These are phyloP conservation scores for Platismatia glauca DNA, from an alignment of 495 filamentous ascomycete species.

Conservation along the genomic window DNA sequence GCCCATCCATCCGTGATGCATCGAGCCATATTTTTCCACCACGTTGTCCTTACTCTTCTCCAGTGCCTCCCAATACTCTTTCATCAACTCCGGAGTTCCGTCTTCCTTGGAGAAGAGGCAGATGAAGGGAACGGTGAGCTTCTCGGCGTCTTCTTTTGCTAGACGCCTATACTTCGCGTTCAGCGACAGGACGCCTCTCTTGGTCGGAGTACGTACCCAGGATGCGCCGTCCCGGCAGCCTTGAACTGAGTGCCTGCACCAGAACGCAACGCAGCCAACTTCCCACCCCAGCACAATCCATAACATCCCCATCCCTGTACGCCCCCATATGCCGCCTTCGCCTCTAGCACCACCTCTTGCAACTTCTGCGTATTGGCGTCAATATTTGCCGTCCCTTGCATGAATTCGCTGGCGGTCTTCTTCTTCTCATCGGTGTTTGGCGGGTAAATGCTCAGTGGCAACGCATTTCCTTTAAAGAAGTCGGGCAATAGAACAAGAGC, in stretches of 20 bases:
- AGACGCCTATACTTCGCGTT: slow-evolving; percentile 27
- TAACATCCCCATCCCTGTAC: slow-evolving; percentile 36
- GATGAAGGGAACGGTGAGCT: slow-evolving; percentile 44
- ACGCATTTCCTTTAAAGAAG: slow-evolving; percentile 35
- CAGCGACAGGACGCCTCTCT: not conserved
- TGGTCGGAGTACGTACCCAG: slow-evolving; percentile 28
- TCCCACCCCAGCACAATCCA: slow-evolving; percentile 46
- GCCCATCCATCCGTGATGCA: slow-evolving; percentile 58
- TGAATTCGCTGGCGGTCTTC: slow-evolving; percentile 26
- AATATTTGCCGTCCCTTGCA: slow-evolving; percentile 23
- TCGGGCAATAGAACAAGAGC: slow-evolving; percentile 40
- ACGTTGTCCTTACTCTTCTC: slow-evolving; percentile 32
- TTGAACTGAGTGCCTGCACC: slow-evolving; percentile 33
- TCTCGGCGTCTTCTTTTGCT: slow-evolving; percentile 36
- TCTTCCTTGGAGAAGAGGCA: slow-evolving; percentile 47
- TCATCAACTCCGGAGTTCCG: slow-evolving; percentile 32
- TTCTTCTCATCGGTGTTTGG: slow-evolving; percentile 39
- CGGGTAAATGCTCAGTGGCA: slow-evolving; percentile 31
- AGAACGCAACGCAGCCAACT: slow-evolving; percentile 21
- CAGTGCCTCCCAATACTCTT: slow-evolving; percentile 6
- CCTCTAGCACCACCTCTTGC: slow-evolving; percentile 23
- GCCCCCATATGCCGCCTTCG: slow-evolving; percentile 25
- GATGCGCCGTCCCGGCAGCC: slow-evolving; percentile 43
- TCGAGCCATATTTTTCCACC: slow-evolving; percentile 43
- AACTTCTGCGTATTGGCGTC: slow-evolving; percentile 15